Percentiles rank a stretch among this genome's conserved stretches.
These are phyloP conservation scores for Amyloporia xantha DNA, from an alignment of 768 basidiomycete species.

Conservation along the genomic window DNA sequence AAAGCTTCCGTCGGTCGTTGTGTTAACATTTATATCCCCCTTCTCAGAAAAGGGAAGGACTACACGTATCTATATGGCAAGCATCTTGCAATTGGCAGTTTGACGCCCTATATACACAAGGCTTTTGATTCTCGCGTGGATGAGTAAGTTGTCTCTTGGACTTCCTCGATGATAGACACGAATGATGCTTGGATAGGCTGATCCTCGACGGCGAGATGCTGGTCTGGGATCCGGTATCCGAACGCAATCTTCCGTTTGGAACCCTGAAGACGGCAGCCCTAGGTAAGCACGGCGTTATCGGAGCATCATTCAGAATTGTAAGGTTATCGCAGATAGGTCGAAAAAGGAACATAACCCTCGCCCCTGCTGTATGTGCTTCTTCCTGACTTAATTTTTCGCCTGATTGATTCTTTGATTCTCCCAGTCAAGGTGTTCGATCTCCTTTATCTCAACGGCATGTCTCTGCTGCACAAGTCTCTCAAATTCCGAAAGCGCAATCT, in stretches of 20 bases:
- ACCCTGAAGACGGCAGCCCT: conserved; percentile 88
- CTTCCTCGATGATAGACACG: neutral
- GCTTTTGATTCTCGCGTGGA: conserved; percentile 73
- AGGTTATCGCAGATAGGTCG: conserved; percentile 48
- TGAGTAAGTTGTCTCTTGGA: conserved; percentile 48
- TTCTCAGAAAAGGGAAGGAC: conserved; percentile 81
- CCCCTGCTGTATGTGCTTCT: conserved; percentile 72
- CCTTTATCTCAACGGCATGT: conserved; percentile 79
- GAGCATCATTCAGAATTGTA: neutral
- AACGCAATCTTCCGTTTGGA: conserved; percentile 87
- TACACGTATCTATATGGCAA: conserved; percentile 91
- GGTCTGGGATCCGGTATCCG: conserved; percentile 91
- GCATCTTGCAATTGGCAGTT: conserved; percentile 71
- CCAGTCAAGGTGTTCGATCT: conserved; percentile 96
- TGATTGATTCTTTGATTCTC: neutral
- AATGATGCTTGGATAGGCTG: conserved; percentile 43
- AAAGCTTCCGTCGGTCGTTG: neutral
- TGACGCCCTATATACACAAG: conserved; percentile 79
- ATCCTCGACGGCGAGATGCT: conserved; percentile 98
- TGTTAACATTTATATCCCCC: neutral
- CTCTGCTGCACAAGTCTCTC: conserved; percentile 65
- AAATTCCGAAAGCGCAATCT: conserved; percentile 77
- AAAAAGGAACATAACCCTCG: conserved; percentile 68
- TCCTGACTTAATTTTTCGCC: neutral
- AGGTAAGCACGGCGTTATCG: conserved; percentile 40